Base-by-base conservation (phyloP, 495 filamentous ascomycete genomes). In the Trichoderma asperelloides region DNA sequence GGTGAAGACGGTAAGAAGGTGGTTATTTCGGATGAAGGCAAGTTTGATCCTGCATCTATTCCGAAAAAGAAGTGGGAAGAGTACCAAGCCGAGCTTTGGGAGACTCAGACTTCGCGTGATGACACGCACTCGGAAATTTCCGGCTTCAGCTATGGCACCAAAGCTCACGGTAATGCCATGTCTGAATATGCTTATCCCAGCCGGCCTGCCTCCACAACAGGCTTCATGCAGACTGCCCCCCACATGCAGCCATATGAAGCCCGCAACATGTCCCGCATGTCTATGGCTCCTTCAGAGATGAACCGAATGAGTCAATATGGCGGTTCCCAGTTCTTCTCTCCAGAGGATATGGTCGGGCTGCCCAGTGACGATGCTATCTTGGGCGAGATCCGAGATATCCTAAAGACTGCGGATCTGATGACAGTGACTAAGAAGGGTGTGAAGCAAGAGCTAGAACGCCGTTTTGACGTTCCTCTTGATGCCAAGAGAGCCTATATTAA, bases 21-120 rank as follows among this genome's bases (percentile, higher is more conserved):
- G 69, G 87, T 99, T 74, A 90, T 99, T 69, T 91, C 91, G 1
- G 95, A 99, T 75, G 95, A 99, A 79, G 96, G 95, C 78, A 97
- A 97, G 80, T 99, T 97, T 75, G 95, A 99, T 75, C 94, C 96
- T 13, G 81, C 84, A 12, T 89, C 87, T 45, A 98, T 99, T 69
- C 95, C 95, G 33, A 89, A 92, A 77, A 98, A 97, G 87, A 92
- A 90, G 82, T 98, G 96, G 95, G 95, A 98, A 77, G 96, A 98
- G 67, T 98, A 97, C 76, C 96, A 98, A 78, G 89, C 90, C 67
- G 96, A 97, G 82, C 86, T 99, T 55, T 99, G 95, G 95, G 91
- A 94, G 64, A 89, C 91, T 3, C 91, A 96, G 74, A 96, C 92
- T 13, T 84, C 85, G 65, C 87, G 85, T 69, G 91, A 96, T 71